These are phyloP conservation scores for Tricholoma sp. DNA, from an alignment of 768 basidiomycete species.

Conservation along the genomic window DNA sequence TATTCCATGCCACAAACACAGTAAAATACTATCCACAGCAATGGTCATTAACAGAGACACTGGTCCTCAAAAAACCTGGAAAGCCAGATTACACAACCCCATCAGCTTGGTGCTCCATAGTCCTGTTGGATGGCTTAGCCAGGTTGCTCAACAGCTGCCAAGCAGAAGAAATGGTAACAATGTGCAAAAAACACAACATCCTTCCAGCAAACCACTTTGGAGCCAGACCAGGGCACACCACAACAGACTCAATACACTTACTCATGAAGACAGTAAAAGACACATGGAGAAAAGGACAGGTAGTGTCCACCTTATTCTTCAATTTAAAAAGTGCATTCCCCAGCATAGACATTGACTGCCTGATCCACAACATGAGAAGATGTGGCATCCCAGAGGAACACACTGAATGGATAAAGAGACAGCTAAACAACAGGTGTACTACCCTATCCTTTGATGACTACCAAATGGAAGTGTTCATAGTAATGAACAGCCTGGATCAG, in stretches of 20 bases:
- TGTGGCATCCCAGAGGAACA: constrained; percentile 10
- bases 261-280: constrained; percentile 29
- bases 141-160: neutral
- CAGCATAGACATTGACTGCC: neutral
- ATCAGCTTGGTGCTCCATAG: neutral
- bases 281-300: constrained; percentile 25
- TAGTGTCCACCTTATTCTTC: constrained; percentile 21
- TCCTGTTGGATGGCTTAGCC: neutral
- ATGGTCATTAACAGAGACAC: neutral
- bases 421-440: neutral
- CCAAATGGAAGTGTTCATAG: neutral
- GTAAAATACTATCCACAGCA: neutral
- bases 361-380: neutral
- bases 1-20: neutral
- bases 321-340: constrained; percentile 20
- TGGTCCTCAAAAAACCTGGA: neutral
- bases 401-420: neutral
- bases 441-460: neutral
- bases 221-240: constrained; percentile 20
- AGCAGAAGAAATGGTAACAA: neutral
- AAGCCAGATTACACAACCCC: neutral
- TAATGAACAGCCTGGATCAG: constrained; percentile 17
- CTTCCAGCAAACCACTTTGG: neutral
- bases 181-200: neutral
- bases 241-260: constrained; percentile 27